Conservation (phyloP, 148 eudicot species). For the Fagopyrum homotropicum region DNA sequence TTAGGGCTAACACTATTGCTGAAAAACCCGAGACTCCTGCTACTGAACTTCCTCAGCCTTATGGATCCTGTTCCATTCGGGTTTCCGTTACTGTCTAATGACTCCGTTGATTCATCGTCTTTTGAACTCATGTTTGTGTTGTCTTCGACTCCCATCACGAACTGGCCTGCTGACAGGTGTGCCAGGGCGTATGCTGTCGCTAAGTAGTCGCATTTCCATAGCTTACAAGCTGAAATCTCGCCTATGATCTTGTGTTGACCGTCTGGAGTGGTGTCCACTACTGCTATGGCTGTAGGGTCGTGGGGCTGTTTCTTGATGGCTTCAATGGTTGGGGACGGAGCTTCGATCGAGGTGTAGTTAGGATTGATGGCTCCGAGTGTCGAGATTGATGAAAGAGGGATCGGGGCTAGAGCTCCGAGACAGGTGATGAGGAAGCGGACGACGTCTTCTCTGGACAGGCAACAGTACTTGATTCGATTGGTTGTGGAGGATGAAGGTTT, state of each 20-base stretch:
- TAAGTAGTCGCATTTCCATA: constrained; percentile 84
- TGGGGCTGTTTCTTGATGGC: constrained; percentile 44
- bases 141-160: constrained; percentile 98
- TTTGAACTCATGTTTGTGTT: constrained; percentile 27
- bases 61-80: constrained; percentile 25
- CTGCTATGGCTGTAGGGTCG: constrained; percentile 79
- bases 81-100: constrained; percentile 22
- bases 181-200: constrained; percentile 92
- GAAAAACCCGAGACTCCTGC: constrained; percentile 73
- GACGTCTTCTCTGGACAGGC: constrained; percentile 90
- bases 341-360: constrained; percentile 47
- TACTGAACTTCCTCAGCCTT: constrained; percentile 58
- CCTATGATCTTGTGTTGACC: constrained; percentile 68
- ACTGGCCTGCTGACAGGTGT: constrained; percentile 83
- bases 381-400: constrained; percentile 80
- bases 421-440: constrained; percentile 89
- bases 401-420: constrained; percentile 94
- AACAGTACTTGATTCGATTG: constrained; percentile 47
- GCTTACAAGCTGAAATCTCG: constrained; percentile 75
- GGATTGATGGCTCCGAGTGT: constrained; percentile 61
- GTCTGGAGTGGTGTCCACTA: constrained; percentile 56
- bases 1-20: constrained; percentile 36
- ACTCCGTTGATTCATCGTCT: constrained; percentile 27
- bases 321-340: constrained; percentile 56
- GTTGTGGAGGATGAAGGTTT: constrained; percentile 54